Conservation (phyloP, 108 stramenopile genomes). For the Bacterosira constricta region DNA sequence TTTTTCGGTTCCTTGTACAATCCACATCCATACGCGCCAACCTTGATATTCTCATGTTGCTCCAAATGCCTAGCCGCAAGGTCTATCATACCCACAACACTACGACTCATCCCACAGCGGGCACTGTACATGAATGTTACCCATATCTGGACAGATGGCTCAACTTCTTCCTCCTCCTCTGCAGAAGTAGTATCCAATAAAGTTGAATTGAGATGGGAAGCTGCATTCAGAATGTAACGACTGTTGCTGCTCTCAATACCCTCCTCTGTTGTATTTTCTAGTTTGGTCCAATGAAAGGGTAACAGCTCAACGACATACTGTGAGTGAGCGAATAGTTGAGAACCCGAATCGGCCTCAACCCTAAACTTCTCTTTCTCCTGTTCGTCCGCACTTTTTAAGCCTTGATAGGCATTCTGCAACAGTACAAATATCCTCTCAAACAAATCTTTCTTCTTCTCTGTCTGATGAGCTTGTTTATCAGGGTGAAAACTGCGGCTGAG, state of each 20-base stretch:
- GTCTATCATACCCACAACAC: constrained; percentile 40
- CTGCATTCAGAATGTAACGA: constrained; percentile 48
- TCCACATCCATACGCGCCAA: constrained; percentile 49
- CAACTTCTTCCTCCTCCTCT: constrained; percentile 20
- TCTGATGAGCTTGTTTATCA: constrained; percentile 36
- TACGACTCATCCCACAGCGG: constrained; percentile 44
- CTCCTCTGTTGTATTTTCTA: neutral
- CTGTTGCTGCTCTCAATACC: neutral
- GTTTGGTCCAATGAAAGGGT: constrained; percentile 48
- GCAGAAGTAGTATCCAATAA: constrained; percentile 11
- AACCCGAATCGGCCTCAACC: constrained; percentile 31
- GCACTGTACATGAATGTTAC: constrained; percentile 41
- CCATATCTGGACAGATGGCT: constrained; percentile 43
- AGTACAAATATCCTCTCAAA: constrained; percentile 51
- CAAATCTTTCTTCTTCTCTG: constrained; percentile 43
- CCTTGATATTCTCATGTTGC: constrained; percentile 38
- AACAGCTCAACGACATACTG: constrained; percentile 43
- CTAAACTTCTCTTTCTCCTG: constrained; percentile 40
- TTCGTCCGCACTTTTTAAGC: constrained; percentile 40
- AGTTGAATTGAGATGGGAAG: constrained; percentile 44
- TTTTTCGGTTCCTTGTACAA: constrained; percentile 20
- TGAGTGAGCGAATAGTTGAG: constrained; percentile 48
- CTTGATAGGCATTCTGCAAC: constrained; percentile 48
- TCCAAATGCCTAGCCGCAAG: constrained; percentile 48
- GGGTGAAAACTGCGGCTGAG: constrained; percentile 46